Percentiles rank a stretch among this genome's conserved stretches.
Conservation (phyloP, 2,329 filamentous ascomycete species). For the Elsinoe australis region DNA sequence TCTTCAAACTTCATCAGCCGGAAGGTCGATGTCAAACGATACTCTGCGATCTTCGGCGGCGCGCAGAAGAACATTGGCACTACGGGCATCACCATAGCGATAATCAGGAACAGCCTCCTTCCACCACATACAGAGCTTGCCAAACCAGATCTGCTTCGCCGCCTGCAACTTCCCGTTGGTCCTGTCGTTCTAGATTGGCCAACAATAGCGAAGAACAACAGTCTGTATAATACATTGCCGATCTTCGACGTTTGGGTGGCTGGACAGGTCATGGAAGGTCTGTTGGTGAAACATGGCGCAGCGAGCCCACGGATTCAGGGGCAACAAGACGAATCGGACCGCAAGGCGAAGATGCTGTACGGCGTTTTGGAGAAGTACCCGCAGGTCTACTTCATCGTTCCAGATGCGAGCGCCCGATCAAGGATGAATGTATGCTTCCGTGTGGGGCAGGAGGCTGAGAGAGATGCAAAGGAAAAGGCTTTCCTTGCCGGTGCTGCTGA, state of each 20-base stretch:
- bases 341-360: conserved; percentile 75
- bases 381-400: conserved; percentile 68
- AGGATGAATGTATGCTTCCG: conserved; percentile 96
- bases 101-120: conserved; percentile 74
- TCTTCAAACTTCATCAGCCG: conserved; percentile 86
- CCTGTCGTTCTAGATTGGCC: conserved; percentile 78
- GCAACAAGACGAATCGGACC: conserved; percentile 63
- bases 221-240: conserved; percentile 88
- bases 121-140: conserved; percentile 60
- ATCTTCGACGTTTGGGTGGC: conserved; percentile 92
- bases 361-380: conserved; percentile 64
- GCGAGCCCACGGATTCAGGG: conserved; percentile 59
- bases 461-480: conserved; percentile 59
- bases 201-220: conserved; percentile 84
- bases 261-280: conserved; percentile 74
- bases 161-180: conserved; percentile 66
- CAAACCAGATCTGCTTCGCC: conserved; percentile 59
- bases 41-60: conserved; percentile 76
- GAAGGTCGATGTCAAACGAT: conserved; percentile 68
- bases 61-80: conserved; percentile 91
- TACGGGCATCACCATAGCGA: conserved; percentile 76
- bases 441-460: conserved; percentile 55
- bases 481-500: conserved; percentile 69
- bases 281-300: conserved; percentile 52
- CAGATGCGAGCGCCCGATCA: conserved; percentile 66